phyloP scores from a whole-genome alignment of 2,329 filamentous ascomycete species.

The Aureobasidium zeae region DNA sequence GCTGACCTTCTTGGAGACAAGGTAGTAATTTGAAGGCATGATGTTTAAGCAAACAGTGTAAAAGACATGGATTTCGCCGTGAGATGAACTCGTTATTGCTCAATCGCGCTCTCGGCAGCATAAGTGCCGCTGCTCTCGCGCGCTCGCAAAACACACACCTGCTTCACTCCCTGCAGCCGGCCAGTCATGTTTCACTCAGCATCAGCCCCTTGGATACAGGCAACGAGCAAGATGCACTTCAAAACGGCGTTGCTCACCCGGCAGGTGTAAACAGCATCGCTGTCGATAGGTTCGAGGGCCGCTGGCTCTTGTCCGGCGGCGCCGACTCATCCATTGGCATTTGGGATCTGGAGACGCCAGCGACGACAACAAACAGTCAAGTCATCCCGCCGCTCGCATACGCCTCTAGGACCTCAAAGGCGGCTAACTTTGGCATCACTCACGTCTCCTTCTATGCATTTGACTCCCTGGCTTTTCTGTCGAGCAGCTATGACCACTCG shows the following conservation, averaged over 20 bases:
- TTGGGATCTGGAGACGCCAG: conserved; percentile 69
- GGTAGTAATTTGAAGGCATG: too few relatives aligned
- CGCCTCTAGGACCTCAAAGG: conserved; percentile 30
- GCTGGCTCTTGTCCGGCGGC: conserved; percentile 75
- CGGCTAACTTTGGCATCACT: conserved; percentile 63
- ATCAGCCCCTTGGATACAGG: conserved; percentile 42
- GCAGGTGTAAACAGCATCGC: conserved; percentile 71
- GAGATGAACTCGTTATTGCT: conserved; percentile 66
- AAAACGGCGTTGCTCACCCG: conserved; percentile 53
- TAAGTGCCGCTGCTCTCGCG: conserved; percentile 55
- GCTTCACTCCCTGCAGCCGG: conserved; percentile 59
- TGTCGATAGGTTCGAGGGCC: conserved; percentile 72
- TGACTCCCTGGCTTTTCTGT: conserved; percentile 65
- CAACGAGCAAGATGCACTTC: conserved; percentile 16
- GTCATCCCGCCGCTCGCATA: conserved; percentile 39
- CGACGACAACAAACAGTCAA: conserved; percentile 21
- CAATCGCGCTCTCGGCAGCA: conserved; percentile 62
- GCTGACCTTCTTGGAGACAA: too few relatives aligned
- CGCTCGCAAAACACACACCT: conserved; percentile 56
- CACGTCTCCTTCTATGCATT: conserved; percentile 71
- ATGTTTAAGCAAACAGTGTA: too few relatives aligned
- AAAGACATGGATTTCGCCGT: neutral
- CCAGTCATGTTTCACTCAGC: conserved; percentile 60
- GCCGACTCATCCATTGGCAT: conserved; percentile 75
- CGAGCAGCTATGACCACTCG: conserved; percentile 67